Base-by-base conservation (phyloP, 352 stramenopile genomes). In the Phytophthora crassamura region DNA sequence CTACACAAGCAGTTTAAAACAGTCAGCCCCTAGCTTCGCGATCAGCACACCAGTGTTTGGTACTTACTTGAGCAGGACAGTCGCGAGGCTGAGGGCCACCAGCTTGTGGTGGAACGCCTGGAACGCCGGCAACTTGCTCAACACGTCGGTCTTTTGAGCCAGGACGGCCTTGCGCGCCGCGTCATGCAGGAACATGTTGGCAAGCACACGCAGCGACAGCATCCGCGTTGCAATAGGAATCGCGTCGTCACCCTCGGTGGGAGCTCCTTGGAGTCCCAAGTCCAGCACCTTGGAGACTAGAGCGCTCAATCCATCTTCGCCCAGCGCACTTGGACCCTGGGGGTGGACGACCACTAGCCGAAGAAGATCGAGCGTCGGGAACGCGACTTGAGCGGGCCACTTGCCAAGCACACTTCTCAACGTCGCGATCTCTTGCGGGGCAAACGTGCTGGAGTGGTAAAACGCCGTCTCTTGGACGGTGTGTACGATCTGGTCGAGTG, bases 371-470 rank as follows among this genome's bases (percentile, higher is more conserved):
- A 99, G 74, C 4, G 82, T 88, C 10, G 95, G 93, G 72, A 98
- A 99, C 4, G 84, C 88, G 32, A 91, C 55, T 10, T 84, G 77
- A 0, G 77, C 77, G 5, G 88, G 81, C 88, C 94, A 97, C 4
- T 69, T 59, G 7, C 74, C 55, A 12, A 98, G 47, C 30, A 93
- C 78, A 28, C 75, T 79, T 30, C 63, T 67, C 36, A 98, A 56
- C 2, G 80, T 64, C 16, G 62, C 28, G 9, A 98, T 71, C 54
- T 97, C 84, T 2, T 43, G 49, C 7, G 69, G 32, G 3, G 81
- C 67, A 39, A 98, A 91, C 5, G 82, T 88, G 53, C 83, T 97
- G 7, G 92, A 95, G 78, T 99, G 96, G 72, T 98, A 99, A 34
- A 90, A 93, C 16, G 81, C 79, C 15, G 88, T 96, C 38, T 95